Percentiles rank a stretch among this genome's conserved stretches.
Evolutionary conservation across 2,329 filamentous ascomycete species (phyloP).

Genomic region (Fonsecaea nubica): DNA sequence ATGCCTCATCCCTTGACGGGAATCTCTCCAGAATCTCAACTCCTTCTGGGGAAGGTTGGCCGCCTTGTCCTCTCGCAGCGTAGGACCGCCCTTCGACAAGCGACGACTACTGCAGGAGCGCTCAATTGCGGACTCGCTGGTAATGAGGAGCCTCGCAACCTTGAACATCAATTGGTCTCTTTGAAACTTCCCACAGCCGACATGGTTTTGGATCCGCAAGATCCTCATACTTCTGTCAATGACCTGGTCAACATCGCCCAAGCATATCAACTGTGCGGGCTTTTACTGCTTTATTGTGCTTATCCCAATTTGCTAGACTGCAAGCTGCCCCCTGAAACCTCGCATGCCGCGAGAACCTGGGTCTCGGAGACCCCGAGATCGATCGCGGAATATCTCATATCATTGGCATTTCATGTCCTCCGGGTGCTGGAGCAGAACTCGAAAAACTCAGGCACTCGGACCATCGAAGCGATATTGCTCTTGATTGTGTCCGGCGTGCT

Average conservation of each 20-base stretch:
- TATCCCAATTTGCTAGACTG: slow-evolving; percentile 12
- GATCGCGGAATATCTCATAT: neutral
- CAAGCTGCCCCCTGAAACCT: neutral
- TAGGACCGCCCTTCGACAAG: neutral
- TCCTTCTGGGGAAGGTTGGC: slow-evolving; percentile 18
- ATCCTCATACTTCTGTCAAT: slow-evolving; percentile 15
- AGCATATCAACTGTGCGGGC: slow-evolving; percentile 14
- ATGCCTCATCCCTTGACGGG: slow-evolving; percentile 24
- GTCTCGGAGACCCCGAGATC: too few relatives aligned
- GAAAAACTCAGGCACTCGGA: slow-evolving; percentile 20
- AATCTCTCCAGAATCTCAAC: slow-evolving; percentile 18
- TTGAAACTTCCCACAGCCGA: slow-evolving; percentile 13
- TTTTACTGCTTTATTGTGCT: slow-evolving; percentile 18
- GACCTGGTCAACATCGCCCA: slow-evolving; percentile 20
- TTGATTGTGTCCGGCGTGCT: slow-evolving; percentile 19
- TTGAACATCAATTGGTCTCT: slow-evolving; percentile 12
- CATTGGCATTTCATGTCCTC: slow-evolving; percentile 8
- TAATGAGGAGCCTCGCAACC: neutral
- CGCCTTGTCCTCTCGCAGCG: slow-evolving; percentile 15
- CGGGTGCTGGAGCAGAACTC: slow-evolving; percentile 10
- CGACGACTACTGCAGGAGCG: neutral
- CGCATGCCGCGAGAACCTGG: neutral
- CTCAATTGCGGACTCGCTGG: neutral
- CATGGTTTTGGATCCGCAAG: slow-evolving; percentile 9
- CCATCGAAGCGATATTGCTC: slow-evolving; percentile 20